Percentiles rank a stretch among this genome's conserved stretches.
These are phyloP conservation scores for Pittosporum tobira DNA, from an alignment of 129 eudicot genomes.

Conservation along the genomic window DNA sequence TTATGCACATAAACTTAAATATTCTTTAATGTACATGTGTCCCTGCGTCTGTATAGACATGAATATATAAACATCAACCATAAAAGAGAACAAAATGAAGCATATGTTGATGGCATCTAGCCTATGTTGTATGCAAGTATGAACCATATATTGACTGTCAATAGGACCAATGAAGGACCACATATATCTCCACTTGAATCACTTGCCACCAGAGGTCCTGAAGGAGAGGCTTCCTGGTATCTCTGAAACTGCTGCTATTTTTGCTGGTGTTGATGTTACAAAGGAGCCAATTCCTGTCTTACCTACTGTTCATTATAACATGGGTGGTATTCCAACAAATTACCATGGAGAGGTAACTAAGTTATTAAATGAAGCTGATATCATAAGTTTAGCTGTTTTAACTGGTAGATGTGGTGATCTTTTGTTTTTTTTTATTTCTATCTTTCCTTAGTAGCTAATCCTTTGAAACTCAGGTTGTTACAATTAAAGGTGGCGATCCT, in stretches of 20 bases:
- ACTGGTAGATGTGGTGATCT: constrained; percentile 6
- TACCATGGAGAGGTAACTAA: constrained; percentile 81
- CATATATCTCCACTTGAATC: constrained; percentile 93
- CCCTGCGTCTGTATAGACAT: no score
- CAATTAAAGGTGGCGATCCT: constrained; percentile 56
- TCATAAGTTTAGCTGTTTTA: background rate
- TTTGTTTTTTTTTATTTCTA: background rate
- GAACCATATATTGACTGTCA: constrained; percentile 10
- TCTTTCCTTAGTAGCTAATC: background rate
- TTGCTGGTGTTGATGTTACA: constrained; percentile 97
- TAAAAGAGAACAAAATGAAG: no score
- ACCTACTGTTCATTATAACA: constrained; percentile 91
- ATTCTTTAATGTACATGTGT: no score
- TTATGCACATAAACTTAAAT: no score
- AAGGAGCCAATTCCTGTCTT: constrained; percentile 97
- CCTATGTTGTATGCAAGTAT: background rate
- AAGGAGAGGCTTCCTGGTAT: constrained; percentile 99
- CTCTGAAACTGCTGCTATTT: constrained; percentile 98
- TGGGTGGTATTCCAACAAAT: constrained; percentile 97
- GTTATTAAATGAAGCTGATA: no score
- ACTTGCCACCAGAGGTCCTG: constrained; percentile 96
- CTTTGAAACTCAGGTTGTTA: constrained; percentile 47
- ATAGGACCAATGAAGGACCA: constrained; percentile 95
- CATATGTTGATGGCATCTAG: no score
- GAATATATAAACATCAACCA: no score